These are phyloP conservation scores for Leishmania gerbilli DNA, from an alignment of 208 protist species.

Conservation along the genomic window DNA sequence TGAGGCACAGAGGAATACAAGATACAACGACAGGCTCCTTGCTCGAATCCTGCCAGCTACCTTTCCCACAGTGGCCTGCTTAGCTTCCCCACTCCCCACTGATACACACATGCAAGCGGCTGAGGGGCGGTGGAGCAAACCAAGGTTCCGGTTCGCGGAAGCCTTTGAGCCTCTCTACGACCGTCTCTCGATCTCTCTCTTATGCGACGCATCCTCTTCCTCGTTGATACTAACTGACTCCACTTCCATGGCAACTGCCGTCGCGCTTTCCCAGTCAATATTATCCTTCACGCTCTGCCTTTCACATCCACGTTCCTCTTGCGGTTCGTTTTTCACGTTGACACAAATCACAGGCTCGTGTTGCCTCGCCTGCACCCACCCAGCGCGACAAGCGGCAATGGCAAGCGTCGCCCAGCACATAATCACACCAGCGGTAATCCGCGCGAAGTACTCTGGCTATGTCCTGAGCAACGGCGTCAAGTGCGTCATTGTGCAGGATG, in stretches of 20 bases:
- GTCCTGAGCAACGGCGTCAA: slow-evolving; percentile 72
- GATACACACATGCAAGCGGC: neutral
- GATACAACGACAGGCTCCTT: neutral
- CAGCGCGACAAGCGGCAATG: slow-evolving; percentile 9
- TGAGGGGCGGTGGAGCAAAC: neutral
- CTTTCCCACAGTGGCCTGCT: neutral
- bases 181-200: neutral
- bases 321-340: neutral
- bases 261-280: neutral
- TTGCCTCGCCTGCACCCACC: neutral
- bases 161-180: neutral
- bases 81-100: neutral
- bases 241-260: neutral
- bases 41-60: neutral
- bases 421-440: slow-evolving; percentile 49
- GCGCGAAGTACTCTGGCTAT: slow-evolving; percentile 51
- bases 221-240: neutral
- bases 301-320: neutral
- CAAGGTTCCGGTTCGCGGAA: too few species aligned
- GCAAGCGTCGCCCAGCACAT: slow-evolving; percentile 34
- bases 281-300: neutral
- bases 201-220: neutral
- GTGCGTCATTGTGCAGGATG: slow-evolving; percentile 79
- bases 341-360: neutral
- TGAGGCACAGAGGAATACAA: neutral